These are phyloP conservation scores for Telopea speciosissima DNA, from an alignment of 177 flowering plant species.

Conservation along the genomic window DNA sequence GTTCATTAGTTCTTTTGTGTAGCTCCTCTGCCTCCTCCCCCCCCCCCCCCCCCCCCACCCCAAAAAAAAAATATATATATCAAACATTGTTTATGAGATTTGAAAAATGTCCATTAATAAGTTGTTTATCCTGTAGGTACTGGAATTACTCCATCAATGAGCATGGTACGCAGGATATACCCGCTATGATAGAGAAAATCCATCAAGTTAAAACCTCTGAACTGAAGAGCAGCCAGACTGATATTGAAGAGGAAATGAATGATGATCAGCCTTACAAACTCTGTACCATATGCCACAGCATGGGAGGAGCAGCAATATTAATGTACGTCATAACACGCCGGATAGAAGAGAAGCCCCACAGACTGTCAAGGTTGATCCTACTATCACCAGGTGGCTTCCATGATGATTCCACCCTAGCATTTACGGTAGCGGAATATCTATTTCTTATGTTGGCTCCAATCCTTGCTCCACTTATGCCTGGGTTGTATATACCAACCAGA, in stretches of 20 bases:
- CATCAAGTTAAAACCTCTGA: constrained; percentile 77
- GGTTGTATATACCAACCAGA: constrained; percentile 83
- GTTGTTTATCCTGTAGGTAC: constrained; percentile 49
- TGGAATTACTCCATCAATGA: constrained; percentile 94
- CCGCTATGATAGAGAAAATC: constrained; percentile 88
- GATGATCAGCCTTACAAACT: constrained; percentile 76
- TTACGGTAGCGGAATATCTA: constrained; percentile 43
- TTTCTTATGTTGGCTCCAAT: constrained; percentile 55
- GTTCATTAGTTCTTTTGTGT: neutral
- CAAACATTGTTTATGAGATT: neutral
- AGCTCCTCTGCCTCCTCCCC: too few relatives aligned
- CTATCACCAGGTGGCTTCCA: constrained; percentile 98
- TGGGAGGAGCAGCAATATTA: constrained; percentile 89
- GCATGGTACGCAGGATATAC: constrained; percentile 86
- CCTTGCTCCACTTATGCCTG: constrained; percentile 62
- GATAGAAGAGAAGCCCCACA: constrained; percentile 72
- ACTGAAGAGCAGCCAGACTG: constrained; percentile 33
- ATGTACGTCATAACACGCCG: constrained; percentile 72
- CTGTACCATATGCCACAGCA: constrained; percentile 81
- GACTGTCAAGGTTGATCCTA: constrained; percentile 76
- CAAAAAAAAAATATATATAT: too few relatives aligned
- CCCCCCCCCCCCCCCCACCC: too few relatives aligned
- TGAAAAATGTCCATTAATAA: neutral
- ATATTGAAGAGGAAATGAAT: constrained; percentile 32
- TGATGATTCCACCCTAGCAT: constrained; percentile 52